Conservation (phyloP, 2,329 filamentous ascomycete genomes). For the Ceratocystis variospora region DNA sequence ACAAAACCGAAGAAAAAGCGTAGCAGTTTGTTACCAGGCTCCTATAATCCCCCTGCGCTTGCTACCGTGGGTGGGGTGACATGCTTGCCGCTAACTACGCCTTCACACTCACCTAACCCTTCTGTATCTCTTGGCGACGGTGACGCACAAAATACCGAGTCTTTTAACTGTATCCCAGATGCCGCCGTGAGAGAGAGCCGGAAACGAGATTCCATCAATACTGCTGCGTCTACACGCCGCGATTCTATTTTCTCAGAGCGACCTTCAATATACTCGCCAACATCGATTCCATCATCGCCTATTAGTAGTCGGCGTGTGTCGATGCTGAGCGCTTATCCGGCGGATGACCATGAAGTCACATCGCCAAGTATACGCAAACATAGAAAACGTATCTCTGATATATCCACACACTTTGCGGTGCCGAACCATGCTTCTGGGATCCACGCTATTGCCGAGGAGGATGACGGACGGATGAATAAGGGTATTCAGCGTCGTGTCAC, state of each 20-base stretch:
- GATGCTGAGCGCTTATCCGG: constrained; percentile 7
- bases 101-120: constrained; percentile 12
- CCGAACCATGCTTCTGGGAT: constrained; percentile 23
- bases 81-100: constrained; percentile 8
- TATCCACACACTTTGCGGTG: constrained; percentile 13
- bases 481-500: constrained; percentile 9
- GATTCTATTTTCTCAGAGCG: constrained; percentile 45
- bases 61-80: neutral
- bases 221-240: constrained; percentile 38
- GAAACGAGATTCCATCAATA: constrained; percentile 19
- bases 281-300: constrained; percentile 71
- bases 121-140: constrained; percentile 12
- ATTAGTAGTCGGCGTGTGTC: constrained; percentile 34
- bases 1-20: constrained; percentile 61
- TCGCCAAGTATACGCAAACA: constrained; percentile 16
- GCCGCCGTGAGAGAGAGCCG: neutral
- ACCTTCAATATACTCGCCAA: constrained; percentile 50
- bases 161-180: constrained; percentile 35
- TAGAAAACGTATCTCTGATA: constrained; percentile 17
- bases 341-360: constrained; percentile 11
- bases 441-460: constrained; percentile 29
- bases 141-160: constrained; percentile 28
- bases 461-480: constrained; percentile 22
- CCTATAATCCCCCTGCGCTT: constrained; percentile 40
- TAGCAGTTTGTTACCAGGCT: constrained; percentile 44